Percentiles rank a stretch among this genome's conserved stretches.
phyloP scores from a whole-genome alignment of 257 asterid genomes.

The Solanum paucissectum region DNA sequence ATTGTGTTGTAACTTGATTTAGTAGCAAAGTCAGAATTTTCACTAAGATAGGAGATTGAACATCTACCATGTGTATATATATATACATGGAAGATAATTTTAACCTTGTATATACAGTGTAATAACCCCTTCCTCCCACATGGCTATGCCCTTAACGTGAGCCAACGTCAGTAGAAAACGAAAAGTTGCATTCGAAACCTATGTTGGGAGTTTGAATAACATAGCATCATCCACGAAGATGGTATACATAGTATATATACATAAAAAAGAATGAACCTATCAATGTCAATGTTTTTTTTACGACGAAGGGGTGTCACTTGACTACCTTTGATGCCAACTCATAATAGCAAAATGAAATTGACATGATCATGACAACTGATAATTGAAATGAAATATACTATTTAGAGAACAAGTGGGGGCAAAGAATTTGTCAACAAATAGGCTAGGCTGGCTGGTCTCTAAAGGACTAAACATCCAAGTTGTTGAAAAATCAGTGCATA shows the following conservation, averaged over 20 bases:
- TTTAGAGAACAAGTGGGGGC: neutral
- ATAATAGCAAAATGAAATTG: neutral
- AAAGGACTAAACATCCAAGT: neutral
- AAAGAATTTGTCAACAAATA: slow-evolving; percentile 25
- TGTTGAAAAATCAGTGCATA: neutral
- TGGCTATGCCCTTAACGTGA: neutral
- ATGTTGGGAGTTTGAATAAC: neutral
- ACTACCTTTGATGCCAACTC: neutral
- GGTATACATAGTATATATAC: neutral
- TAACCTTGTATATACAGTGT: neutral
- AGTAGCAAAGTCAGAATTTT: neutral
- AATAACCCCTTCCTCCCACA: neutral
- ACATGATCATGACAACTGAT: neutral
- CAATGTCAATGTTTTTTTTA: neutral
- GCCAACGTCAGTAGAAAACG: neutral
- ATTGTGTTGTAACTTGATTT: neutral
- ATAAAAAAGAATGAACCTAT: neutral
- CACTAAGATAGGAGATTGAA: neutral
- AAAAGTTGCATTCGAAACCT: neutral
- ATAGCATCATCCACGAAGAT: neutral
- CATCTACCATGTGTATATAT: neutral
- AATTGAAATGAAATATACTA: neutral
- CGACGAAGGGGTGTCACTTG: neutral
- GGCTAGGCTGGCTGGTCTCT: slow-evolving; percentile 23
- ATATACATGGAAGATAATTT: too few relatives aligned